phyloP scores from a whole-genome alignment of 768 basidiomycete genomes.

The Inosperma sp. region DNA sequence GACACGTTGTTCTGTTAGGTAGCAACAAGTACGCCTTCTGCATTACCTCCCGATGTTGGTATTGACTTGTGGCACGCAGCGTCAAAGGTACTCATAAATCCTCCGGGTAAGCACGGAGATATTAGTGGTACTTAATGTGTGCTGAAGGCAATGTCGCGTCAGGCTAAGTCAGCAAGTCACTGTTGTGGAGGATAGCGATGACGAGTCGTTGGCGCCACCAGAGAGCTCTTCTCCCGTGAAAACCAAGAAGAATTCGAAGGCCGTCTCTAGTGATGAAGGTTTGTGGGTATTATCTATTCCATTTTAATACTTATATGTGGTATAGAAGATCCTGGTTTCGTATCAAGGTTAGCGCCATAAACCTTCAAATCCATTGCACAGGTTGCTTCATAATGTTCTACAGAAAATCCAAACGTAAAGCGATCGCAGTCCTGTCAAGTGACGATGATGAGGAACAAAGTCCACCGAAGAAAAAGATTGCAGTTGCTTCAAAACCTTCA shows the following conservation, averaged over 20 bases:
- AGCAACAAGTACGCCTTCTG: background rate
- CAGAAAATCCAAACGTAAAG: constrained; percentile 19
- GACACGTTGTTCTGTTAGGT: background rate
- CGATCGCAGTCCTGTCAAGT: constrained; percentile 29
- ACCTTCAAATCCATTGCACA: background rate
- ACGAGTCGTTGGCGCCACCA: constrained; percentile 21
- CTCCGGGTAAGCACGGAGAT: background rate
- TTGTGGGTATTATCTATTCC: background rate
- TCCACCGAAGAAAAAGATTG: constrained; percentile 41
- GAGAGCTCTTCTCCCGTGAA: too few relatives aligned
- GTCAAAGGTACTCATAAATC: background rate
- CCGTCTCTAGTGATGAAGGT: constrained; percentile 36
- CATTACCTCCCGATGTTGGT: background rate
- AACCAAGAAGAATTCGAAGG: constrained; percentile 9
- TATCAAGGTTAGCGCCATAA: constrained; percentile 10
- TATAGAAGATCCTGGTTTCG: constrained; percentile 11
- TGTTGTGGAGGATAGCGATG: constrained; percentile 26
- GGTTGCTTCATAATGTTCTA: constrained; percentile 13
- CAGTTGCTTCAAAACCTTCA: constrained; percentile 21
- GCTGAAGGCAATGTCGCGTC: background rate
- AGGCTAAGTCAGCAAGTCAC: background rate
- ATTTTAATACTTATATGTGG: background rate
- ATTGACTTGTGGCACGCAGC: background rate
- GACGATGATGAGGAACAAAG: constrained; percentile 38
- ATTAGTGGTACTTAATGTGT: background rate